Conservation (phyloP, 805 yeast genomes). For the Ogataea neopini region DNA sequence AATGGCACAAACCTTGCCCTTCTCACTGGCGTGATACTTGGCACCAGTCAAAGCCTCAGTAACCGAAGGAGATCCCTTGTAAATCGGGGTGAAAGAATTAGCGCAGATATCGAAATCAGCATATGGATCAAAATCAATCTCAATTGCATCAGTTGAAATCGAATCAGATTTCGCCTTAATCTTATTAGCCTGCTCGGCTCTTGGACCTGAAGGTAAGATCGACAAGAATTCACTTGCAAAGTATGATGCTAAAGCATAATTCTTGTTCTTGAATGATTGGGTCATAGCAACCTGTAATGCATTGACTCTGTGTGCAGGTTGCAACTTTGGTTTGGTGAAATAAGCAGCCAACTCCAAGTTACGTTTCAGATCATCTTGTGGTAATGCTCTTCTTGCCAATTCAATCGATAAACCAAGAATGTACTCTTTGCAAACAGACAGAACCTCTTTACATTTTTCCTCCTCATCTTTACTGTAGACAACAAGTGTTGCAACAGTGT, state of each 20-base stretch:
- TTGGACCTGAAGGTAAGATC: constrained; percentile 68
- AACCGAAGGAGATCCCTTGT: constrained; percentile 67
- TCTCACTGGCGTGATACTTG: constrained; percentile 70
- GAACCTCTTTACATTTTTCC: constrained; percentile 66
- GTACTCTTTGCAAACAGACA: constrained; percentile 81
- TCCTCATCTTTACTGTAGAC: constrained; percentile 78
- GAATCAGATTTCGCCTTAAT: constrained; percentile 79
- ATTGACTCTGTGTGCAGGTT: constrained; percentile 78
- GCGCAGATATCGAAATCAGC: constrained; percentile 92
- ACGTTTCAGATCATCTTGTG: constrained; percentile 70
- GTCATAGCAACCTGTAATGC: constrained; percentile 96
- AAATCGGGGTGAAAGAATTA: constrained; percentile 83
- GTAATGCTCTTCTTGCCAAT: constrained; percentile 79
- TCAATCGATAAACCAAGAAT: constrained; percentile 92
- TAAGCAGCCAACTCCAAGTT: constrained; percentile 94
- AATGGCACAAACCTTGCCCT: constrained; percentile 77
- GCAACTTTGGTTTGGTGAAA: constrained; percentile 83
- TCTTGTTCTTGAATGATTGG: constrained; percentile 85
- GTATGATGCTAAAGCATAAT: constrained; percentile 82
- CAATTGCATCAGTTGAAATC: constrained; percentile 80
- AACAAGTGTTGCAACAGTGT: constrained; percentile 68
- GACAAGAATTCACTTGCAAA: constrained; percentile 84
- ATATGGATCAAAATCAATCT: constrained; percentile 88
- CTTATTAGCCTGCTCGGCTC: constrained; percentile 86
- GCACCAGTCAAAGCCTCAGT: constrained; percentile 90